Evolutionary conservation across 2,329 filamentous ascomycete genomes (phyloP), one percentile per base, ranked within the genome.

Genomic region (Penicillium hordei): DNA sequence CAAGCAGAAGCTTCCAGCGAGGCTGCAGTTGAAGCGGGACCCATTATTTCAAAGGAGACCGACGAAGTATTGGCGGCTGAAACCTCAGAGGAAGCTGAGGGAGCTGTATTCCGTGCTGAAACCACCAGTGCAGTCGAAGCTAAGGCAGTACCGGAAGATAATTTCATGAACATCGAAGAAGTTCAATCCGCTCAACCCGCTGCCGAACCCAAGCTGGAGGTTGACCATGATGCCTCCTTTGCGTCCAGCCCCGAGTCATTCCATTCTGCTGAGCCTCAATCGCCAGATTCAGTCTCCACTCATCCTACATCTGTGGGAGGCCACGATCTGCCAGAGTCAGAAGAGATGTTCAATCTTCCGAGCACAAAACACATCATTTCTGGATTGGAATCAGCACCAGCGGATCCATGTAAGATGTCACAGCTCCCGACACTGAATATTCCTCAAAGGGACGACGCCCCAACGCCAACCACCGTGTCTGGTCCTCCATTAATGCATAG

Each of bases 221-320:
- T 57, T 43, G 68, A 72, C 39, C 66, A 66, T 46, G 69, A 71
- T 38, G 59, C 53, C 36, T 66, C 69, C 9, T 63, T 73, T 12
- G 68, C 73, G 23, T 78, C 75, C 25, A 77, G 73, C 42, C 62
- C 70, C 5, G 76, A 76, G 25, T 79, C 78, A n/a, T 79, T 78
- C 50, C 74, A 79, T 57, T 79, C 78, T 1, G 58, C 69, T 17
- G 68, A 70, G 25, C 59, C 61, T 6, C 58, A 62, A 10, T 65
- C 66, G 6, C 65, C 68, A 15, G 62, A 61, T 39, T 57, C 59
- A 29, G 50, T 66, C 15, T 63, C 63, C 4, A 61, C 67, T 8
- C 61, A 60, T 53, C 54, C 67, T 15, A 65, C 65, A 9, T 72
- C 72, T 10, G 42, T 50, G n/a, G 57, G 58, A 25, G 23, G 43